Evolutionary conservation across 1,284 basidiomycete species (phyloP), one percentile per base, ranked within the genome.

Genomic region (Pascua sp.): DNA sequence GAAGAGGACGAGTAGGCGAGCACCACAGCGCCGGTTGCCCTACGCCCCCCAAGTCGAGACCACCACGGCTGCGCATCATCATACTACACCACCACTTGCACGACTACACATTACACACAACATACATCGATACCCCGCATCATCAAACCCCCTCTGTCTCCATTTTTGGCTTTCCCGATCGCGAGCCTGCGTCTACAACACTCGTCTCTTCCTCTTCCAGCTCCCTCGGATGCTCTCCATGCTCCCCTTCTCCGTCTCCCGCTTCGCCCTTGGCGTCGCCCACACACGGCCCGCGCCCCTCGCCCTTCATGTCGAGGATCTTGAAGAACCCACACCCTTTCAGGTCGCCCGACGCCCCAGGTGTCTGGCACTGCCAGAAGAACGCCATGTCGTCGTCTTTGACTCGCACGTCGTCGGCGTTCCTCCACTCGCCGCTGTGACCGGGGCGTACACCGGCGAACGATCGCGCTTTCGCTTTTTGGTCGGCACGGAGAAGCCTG

Each of bases 311-410:
- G 73, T 94, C 86, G 81, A 95, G 81, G 16, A 88, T 79, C 66
- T 84, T 85, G 84, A 91, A 94, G 62, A 86, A 86, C 32, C 84
- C 83, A 67, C 92, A 96, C 0, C 87, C 88, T 73, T 91, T 90
- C 18, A 90, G 85, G 16, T 90, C 85, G 57, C 90, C 74, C 10
- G 70, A 91, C 75, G 89, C 86, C 15, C 86, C 86, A 0, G 87
- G 87, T 10, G 85, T 86, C 69, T 89, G 88, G 67, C 91, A 94
- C 48, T 84, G 81, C 90, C 92, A 94, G 84, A 91, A 93, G 69
- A 89, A 92, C 48, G 82, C 81, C 71, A 78, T 77, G 53, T 78
- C 75, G 60, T 71, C 70, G 15, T 70, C 62, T 7, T 32, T 32
- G 38, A 67, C 53, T 32, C 24, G 24, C 1, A 71, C 50, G 44